Conservation (phyloP, 148 eudicot genomes). For the Gaultheria prostrata region DNA sequence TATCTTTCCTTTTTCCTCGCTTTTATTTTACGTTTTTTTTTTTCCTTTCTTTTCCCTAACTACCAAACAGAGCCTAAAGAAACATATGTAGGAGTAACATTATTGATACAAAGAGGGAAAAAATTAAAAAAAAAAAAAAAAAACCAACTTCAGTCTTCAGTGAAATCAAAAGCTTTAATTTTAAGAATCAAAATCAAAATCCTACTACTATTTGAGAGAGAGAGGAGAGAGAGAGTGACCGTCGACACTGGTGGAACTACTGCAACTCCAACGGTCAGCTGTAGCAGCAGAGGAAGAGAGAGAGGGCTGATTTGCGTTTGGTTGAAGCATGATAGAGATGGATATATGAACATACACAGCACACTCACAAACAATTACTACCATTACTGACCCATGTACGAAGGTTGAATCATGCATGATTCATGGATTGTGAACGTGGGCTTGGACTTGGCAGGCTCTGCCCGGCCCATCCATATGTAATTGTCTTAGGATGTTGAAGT, state of each 20-base stretch:
- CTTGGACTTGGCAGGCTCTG: no score
- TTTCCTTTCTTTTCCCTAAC: no score
- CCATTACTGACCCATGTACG: neutral
- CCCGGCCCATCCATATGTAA: no score
- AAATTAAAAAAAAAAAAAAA: no score
- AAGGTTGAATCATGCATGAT: no score
- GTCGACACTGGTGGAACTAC: neutral
- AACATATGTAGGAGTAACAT: no score
- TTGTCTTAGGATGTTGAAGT: no score
- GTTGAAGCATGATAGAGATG: neutral
- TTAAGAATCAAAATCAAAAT: neutral
- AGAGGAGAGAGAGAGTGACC: neutral
- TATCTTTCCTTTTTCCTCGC: no score
- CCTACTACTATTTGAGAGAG: neutral
- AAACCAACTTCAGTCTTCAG: neutral
- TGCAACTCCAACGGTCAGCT: neutral
- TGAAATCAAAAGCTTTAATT: neutral
- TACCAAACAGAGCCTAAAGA: no score
- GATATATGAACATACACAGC: neutral
- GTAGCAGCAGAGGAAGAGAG: neutral
- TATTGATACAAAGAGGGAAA: neutral
- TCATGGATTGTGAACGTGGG: no score
- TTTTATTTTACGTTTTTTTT: no score
- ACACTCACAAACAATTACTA: no score
- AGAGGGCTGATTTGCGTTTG: neutral